Evolutionary conservation across 768 basidiomycete species (phyloP), one percentile per base, ranked within the genome.

Genomic region (Fomitopsis serialis): DNA sequence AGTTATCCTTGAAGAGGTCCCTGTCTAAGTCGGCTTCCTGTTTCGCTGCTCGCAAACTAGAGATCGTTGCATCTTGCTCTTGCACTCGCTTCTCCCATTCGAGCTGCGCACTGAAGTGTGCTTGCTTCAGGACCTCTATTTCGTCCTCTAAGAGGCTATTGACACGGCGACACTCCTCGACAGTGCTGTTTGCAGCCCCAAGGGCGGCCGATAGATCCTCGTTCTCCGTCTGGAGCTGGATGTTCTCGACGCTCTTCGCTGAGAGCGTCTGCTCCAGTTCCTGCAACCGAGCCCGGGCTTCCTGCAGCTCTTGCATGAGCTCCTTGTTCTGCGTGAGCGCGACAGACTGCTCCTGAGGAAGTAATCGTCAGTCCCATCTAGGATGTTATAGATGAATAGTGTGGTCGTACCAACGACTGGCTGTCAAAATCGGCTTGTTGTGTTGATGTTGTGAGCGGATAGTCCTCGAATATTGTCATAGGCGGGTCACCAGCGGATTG

Each of bases 351-450:
- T 49, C 48, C 48, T 49, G 21, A 23, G 37, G 5, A 32, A 32
- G n/a, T n/a, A n/a, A n/a, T n/a, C n/a, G n/a, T n/a, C n/a, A n/a
- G n/a, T n/a, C n/a, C n/a, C 29, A 32, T 32, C 11, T 32, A 32
- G 29, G n/a, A n/a, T n/a, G n/a, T n/a, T n/a, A n/a, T n/a, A n/a
- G n/a, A n/a, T n/a, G n/a, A n/a, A n/a, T n/a, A n/a, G n/a, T n/a
- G n/a, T n/a, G n/a, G n/a, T n/a, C n/a, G n/a, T n/a, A 58, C 58
- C 46, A 49, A 50, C 4, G 61, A 61, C 36, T 59, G 58, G 29
- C 61, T 57, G n/a, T 59, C 61, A 3, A 43, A 55, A 3, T 55
- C 58, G 15, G 61, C 61, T 21, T 52, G 61, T 27, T 59, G 58
- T 17, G 61, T 59, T 3, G 61, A 53, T 29, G 58, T 53, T 5